Evolutionary conservation across 768 basidiomycete species (phyloP), one percentile per base, ranked within the genome.

Genomic region (Inosperma sp.): DNA sequence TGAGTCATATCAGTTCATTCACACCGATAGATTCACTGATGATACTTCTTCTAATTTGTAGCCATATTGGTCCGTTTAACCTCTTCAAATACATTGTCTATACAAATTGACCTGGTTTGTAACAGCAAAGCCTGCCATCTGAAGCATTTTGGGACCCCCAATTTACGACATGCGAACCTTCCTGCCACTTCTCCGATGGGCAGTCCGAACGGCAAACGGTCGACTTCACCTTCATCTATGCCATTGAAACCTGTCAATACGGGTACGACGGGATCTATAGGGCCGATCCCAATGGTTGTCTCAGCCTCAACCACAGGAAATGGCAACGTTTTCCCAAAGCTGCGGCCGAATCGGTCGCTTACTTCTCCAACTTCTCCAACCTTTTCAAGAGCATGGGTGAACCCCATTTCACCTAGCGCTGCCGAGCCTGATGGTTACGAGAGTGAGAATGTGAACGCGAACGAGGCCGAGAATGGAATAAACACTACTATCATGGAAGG

Each of bases 121-220:
- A 12, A 49, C 65, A 93, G 92, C 71, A 93, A 92, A 75, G 71
- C 74, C 40, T 94, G 92, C 60, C 89, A 94, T 63, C 62, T 81
- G 46, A 86, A 83, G 73, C 79, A 73, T 56, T 93, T 92, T 58
- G 90, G 88, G 17, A 89, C 85, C 7, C 76, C 78, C 47, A 81
- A 87, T 60, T 75, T 88, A 26, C 79, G 86, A 44, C 80, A 83
- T 48, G 83, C 82, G 48, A 86, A 87, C 61, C 78, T 86, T 8
- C 81, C 84, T 21, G 64, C 79, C 27, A 73, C 73, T 17, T 48
- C 59, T 9, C 57, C 57, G 17, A 65, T 65, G 16, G 34, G 51
- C 58, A 30, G 59, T 56, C 16, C 62, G 21, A 39, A 37, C 34
- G n/a, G 49, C 44, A n/a, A 27, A 48, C 46, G 59, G 63, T 16